Percentiles rank a stretch among this genome's conserved stretches.
These are phyloP conservation scores for Colletotrichum siamense DNA, from an alignment of 2,329 filamentous ascomycete species.

Conservation along the genomic window DNA sequence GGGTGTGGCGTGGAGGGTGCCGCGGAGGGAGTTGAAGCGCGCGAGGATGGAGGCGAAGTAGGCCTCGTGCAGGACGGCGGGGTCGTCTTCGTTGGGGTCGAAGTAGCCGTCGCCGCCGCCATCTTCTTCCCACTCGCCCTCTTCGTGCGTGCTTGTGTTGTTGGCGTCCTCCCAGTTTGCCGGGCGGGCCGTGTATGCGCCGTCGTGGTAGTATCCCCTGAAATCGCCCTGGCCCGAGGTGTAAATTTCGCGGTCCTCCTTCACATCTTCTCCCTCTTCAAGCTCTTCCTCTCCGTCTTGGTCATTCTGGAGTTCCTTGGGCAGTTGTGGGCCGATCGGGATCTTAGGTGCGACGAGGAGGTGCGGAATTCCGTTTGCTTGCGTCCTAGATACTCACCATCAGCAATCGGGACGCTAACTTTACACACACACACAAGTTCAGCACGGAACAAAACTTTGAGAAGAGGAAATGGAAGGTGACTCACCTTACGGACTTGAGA, in stretches of 20 bases:
- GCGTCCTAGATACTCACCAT: conserved; percentile 67
- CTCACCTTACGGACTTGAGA: conserved; percentile 72
- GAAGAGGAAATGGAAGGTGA: not conserved
- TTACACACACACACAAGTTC: conserved; percentile 21
- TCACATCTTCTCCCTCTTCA: conserved; percentile 32
- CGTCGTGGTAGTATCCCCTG: conserved; percentile 75
- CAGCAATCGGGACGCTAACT: conserved; percentile 38
- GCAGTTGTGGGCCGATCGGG: conserved; percentile 57
- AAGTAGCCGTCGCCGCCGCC: conserved; percentile 28
- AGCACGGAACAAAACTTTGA: conserved; percentile 27
- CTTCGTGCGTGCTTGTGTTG: conserved; percentile 31
- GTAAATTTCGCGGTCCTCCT: conserved; percentile 51
- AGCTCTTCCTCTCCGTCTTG: conserved; percentile 31
- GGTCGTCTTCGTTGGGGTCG: conserved; percentile 31
- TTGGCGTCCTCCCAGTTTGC: conserved; percentile 33
- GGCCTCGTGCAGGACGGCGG: conserved; percentile 58
- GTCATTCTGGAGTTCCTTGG: conserved; percentile 38
- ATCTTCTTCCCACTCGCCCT: conserved; percentile 27
- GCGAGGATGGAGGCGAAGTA: conserved; percentile 72
- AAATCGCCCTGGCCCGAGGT: conserved; percentile 55
- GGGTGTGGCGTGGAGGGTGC: conserved; percentile 60
- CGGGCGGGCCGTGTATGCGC: conserved; percentile 74
- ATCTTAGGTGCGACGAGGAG: conserved; percentile 69
- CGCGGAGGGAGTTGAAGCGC: conserved; percentile 71
- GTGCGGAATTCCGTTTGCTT: conserved; percentile 77